These are phyloP conservation scores for Calophaca sinica DNA, from an alignment of 306 rosid genomes.

Conservation along the genomic window DNA sequence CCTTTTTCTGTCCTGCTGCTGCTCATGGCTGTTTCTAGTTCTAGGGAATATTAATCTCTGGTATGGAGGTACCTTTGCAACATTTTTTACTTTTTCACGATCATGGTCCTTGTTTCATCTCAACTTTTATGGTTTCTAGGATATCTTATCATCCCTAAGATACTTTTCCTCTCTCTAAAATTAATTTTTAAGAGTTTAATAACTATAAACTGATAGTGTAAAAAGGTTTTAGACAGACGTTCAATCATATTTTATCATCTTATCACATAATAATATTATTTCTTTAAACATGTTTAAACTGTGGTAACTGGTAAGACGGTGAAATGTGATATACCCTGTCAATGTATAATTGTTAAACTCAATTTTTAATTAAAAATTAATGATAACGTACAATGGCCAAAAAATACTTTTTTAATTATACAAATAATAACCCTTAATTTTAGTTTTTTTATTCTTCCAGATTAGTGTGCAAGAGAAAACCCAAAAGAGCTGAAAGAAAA, in stretches of 20 bases:
- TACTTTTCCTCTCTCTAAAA: conserved; percentile 5
- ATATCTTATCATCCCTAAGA: neutral
- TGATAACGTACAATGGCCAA: neutral
- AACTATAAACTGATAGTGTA: neutral
- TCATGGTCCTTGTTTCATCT: neutral
- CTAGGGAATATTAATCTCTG: conserved; percentile 1
- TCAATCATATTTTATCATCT: neutral
- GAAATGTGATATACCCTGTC: neutral
- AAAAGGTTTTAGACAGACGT: conserved; percentile 2
- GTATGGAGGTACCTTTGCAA: conserved; percentile 13
- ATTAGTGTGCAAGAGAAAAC: neutral
- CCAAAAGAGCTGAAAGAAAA: neutral
- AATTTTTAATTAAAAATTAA: neutral
- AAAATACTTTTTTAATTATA: neutral
- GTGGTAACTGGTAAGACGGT: too few relatives aligned
- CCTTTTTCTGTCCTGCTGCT: neutral
- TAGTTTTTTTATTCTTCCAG: neutral
- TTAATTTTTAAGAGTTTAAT: neutral
- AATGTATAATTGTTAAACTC: neutral
- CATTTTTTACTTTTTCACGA: neutral
- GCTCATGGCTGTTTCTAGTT: neutral
- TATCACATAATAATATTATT: neutral
- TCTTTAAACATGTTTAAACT: neutral
- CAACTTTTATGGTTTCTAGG: neutral
- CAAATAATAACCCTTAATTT: neutral